phyloP scores from a whole-genome alignment of 1,139 yeast genomes.

The Yamadazyma oceani region DNA sequence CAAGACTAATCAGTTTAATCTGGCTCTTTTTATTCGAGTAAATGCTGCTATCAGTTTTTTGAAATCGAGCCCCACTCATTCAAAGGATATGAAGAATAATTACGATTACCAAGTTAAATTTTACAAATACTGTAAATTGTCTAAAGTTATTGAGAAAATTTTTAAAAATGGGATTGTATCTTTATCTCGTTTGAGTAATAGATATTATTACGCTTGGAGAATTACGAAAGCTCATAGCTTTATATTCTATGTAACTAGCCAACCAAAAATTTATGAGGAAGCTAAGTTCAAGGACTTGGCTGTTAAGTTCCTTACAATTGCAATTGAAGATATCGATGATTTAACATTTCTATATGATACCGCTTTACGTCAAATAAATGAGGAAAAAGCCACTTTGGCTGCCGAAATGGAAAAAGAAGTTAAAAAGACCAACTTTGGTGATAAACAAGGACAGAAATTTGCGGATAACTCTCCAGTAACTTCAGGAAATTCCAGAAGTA shows the following conservation, averaged over 20 bases:
- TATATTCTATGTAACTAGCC: constrained; percentile 22
- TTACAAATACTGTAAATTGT: constrained; percentile 21
- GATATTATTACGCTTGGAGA: constrained; percentile 49
- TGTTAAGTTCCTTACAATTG: constrained; percentile 4
- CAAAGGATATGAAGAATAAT: constrained; percentile 13
- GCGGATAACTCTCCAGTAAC: no score
- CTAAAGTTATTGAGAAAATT: constrained; percentile 21
- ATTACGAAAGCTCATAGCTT: constrained; percentile 36
- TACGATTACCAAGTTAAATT: constrained; percentile 20
- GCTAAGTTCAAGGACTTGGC: constrained; percentile 5
- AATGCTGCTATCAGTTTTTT: constrained; percentile 25
- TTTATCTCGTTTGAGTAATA: constrained; percentile 29
- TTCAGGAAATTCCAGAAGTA: neutral
- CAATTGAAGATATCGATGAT: constrained; percentile 13
- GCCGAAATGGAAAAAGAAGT: neutral
- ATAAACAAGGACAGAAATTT: no score
- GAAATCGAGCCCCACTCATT: constrained; percentile 21
- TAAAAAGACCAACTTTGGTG: neutral
- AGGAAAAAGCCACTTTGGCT: constrained; percentile 1
- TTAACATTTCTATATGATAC: constrained; percentile 9
- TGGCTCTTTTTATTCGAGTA: constrained; percentile 21
- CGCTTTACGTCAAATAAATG: constrained; percentile 6
- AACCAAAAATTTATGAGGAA: constrained; percentile 23
- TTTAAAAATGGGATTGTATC: constrained; percentile 24
- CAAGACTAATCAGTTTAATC: constrained; percentile 27